Evolutionary conservation across 306 rosid genomes (phyloP).

Genomic region (Dalbergia cochinchinensis): DNA sequence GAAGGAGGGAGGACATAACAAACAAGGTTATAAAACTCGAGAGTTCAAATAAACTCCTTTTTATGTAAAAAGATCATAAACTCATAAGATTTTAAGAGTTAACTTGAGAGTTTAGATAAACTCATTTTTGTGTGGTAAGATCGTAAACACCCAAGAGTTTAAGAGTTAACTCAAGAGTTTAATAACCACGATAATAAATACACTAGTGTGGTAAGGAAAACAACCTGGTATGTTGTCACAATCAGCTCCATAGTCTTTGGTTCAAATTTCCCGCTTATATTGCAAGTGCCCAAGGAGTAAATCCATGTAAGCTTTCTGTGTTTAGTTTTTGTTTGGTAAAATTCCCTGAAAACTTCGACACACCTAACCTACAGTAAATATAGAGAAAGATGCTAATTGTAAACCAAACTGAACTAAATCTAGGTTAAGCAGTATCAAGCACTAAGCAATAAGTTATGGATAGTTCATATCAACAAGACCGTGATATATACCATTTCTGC

Average conservation of each 20-base stretch:
- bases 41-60: no score
- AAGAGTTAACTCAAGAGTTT: no score
- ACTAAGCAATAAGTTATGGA: background rate
- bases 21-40: no score
- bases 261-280: conserved; percentile 82
- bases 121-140: no score
- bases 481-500: conserved; percentile 78
- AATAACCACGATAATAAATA: background rate
- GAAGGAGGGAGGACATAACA: background rate
- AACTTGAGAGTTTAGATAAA: no score
- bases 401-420: conserved; percentile 33
- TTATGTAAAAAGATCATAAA: no score
- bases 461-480: conserved; percentile 35
- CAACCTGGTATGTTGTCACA: conserved; percentile 94
- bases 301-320: conserved; percentile 97
- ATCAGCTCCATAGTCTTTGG: conserved; percentile 83
- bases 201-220: conserved; percentile 8
- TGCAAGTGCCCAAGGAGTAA: conserved; percentile 92
- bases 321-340: conserved; percentile 87
- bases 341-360: conserved; percentile 91
- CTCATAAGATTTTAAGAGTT: no score
- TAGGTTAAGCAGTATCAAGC: background rate
- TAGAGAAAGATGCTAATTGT: conserved; percentile 26
- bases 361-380: conserved; percentile 70
- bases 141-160: no score